Percentiles rank a stretch among this genome's conserved stretches.
Evolutionary conservation across 2,329 filamentous ascomycete species (phyloP).

Genomic region (Aureobasidium sp.): DNA sequence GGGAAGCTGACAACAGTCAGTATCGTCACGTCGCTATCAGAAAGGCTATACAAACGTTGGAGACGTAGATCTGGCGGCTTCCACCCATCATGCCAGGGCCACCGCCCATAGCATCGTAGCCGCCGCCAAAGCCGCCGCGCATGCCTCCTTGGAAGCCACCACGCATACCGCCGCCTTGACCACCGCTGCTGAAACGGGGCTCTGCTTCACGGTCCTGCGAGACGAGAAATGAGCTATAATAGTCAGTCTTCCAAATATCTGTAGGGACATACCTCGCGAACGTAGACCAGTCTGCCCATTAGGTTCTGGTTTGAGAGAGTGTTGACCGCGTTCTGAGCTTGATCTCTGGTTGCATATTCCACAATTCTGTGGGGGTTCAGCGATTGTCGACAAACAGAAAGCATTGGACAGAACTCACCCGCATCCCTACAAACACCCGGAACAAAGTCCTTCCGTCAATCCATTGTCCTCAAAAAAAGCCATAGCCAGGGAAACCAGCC

Average conservation of each 20-base stretch:
- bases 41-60: constrained; percentile 71
- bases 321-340: constrained; percentile 95
- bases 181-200: constrained; percentile 78
- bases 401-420: constrained; percentile 60
- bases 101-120: constrained; percentile 41
- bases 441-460: constrained; percentile 96
- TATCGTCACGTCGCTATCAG: constrained; percentile 20
- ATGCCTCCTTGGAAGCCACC: constrained; percentile 47
- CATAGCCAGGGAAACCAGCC: constrained; percentile 68
- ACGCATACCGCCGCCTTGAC: constrained; percentile 40
- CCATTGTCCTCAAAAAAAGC: constrained; percentile 76
- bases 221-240: not conserved
- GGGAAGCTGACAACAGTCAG: constrained; percentile 61
- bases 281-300: constrained; percentile 97
- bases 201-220: constrained; percentile 90
- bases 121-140: constrained; percentile 44
- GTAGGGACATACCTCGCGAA: constrained; percentile 70
- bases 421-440: constrained; percentile 97
- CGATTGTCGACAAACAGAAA: constrained; percentile 1
- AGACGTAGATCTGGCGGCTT: constrained; percentile 90
- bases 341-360: constrained; percentile 99
- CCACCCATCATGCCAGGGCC: constrained; percentile 50
- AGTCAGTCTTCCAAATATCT: not conserved
- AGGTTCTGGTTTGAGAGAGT: constrained; percentile 98
- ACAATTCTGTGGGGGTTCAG: constrained; percentile 69